Evolutionary conservation across 768 basidiomycete genomes (phyloP).

Genomic region (Pleurotus platypus): DNA sequence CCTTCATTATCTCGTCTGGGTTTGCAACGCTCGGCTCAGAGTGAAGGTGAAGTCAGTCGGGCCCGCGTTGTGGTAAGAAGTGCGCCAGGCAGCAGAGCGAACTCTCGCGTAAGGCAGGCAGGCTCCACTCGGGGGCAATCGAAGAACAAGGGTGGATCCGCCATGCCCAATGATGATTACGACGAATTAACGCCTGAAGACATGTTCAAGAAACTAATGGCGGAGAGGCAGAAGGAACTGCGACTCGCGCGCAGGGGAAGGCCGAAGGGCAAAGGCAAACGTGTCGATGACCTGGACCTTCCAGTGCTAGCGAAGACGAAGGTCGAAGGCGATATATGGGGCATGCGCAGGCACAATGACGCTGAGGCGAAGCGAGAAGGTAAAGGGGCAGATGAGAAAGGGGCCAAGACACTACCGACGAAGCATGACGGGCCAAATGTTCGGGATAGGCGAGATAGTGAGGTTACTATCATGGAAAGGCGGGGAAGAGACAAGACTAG

Average conservation of each 20-base stretch:
- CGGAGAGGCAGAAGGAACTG: not conserved
- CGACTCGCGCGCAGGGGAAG: not conserved
- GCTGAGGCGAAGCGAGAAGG: conserved; percentile 8
- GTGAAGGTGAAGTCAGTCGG: conserved; percentile 40
- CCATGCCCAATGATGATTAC: not conserved
- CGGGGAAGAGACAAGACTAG: conserved; percentile 2
- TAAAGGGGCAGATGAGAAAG: conserved; percentile 4
- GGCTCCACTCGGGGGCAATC: too few species aligned
- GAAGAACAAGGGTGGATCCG: conserved; percentile 15
- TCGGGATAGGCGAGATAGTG: conserved; percentile 1
- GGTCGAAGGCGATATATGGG: conserved; percentile 58
- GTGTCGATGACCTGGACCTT: conserved; percentile 32
- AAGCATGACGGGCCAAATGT: not conserved
- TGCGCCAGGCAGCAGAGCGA: conserved; percentile 61
- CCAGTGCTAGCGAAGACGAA: conserved; percentile 61
- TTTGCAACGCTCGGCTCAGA: conserved; percentile 12
- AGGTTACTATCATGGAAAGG: conserved; percentile 8
- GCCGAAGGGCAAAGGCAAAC: conserved; percentile 16
- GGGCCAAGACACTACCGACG: not conserved
- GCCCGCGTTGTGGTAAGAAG: conserved; percentile 66
- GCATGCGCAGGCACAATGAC: conserved; percentile 16
- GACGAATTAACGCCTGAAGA: not conserved
- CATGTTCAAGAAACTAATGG: not conserved
- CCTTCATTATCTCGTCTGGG: not conserved
- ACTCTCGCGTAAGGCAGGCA: conserved; percentile 32